Evolutionary conservation across 805 yeast species (phyloP).

Genomic region (Wickerhamiella australiensis): DNA sequence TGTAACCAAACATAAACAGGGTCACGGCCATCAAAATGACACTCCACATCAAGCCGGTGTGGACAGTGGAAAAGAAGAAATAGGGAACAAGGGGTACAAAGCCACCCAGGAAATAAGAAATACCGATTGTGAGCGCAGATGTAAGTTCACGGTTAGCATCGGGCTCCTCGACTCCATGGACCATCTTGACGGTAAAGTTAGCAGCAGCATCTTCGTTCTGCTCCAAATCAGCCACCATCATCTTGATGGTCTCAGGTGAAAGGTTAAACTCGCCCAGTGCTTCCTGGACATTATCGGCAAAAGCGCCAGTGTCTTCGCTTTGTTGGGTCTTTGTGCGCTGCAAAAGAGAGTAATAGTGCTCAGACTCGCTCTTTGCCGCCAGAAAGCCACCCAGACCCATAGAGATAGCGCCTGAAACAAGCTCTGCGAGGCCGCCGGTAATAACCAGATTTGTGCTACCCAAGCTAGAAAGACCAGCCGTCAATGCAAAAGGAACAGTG

Average conservation of each 20-base stretch:
- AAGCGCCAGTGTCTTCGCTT: conserved; percentile 25
- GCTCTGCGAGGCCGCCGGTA: conserved; percentile 96
- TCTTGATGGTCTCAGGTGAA: conserved; percentile 57
- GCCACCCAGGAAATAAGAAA: conserved; percentile 83
- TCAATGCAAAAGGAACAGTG: conserved; percentile 96
- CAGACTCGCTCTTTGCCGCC: conserved; percentile 78
- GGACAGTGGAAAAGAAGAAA: conserved; percentile 67
- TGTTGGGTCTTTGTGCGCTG: conserved; percentile 23
- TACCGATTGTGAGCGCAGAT: conserved; percentile 82
- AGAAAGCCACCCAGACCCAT: conserved; percentile 97
- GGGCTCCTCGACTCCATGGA: conserved; percentile 91
- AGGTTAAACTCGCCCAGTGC: conserved; percentile 59
- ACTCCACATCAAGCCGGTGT: conserved; percentile 61
- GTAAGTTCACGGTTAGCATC: conserved; percentile 82
- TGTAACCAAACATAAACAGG: conserved; percentile 72
- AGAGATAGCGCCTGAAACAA: conserved; percentile 90
- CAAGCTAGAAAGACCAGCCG: conserved; percentile 86
- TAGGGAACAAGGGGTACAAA: conserved; percentile 84
- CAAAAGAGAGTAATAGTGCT: conserved; percentile 24
- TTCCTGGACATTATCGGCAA: conserved; percentile 71
- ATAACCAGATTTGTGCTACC: conserved; percentile 86
- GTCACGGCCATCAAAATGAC: conserved; percentile 76
- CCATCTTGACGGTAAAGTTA: conserved; percentile 76
- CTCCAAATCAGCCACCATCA: conserved; percentile 68
- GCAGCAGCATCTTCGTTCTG: conserved; percentile 65